Evolutionary conservation across 345 rosid genomes (phyloP), one percentile per base, ranked within the genome.

Genomic region (Erodium maritimum): DNA sequence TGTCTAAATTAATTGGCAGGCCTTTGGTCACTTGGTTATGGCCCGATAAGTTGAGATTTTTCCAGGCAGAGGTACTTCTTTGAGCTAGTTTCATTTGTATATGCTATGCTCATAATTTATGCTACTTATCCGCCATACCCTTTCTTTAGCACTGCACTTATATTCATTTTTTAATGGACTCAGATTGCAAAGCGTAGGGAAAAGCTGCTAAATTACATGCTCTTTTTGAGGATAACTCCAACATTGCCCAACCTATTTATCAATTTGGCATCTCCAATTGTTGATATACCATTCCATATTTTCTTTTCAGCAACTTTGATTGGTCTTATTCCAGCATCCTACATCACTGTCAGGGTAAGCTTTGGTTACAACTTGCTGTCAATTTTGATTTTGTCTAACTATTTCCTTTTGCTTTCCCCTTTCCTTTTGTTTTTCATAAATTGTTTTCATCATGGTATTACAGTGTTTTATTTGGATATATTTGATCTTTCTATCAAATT

Each of bases 181-280:
- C 83, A 93, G 99, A 83, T 93, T 70, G 81, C 87, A 17, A 93
- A 93, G 67, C 86, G 87, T 6, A 79, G 85, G 69, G 99, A 93
- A 57, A 93, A 85, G 85, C 73, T 93, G 75, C 77, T 93, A 77
- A 89, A 89, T 74, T 93, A 89, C 67, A 87, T 93, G 99, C 84
- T 93, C 67, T 93, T 93, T 75, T 65, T 93, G 80, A 85, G 99
- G 73, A 75, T 93, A 67, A 93, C 99, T 57, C 99, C 99, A 17
- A 73, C 99, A 0, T 65, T 93, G 53, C 99, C 99, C 62, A 93
- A 93, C 75, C 95, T 93, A 17, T 93, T 93, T 48, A 93, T 93
- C 75, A 93, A 89, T 80, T 73, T 93, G 82, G 99, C 97, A 13
- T 93, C 99, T 62, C 95, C 97, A 0, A 93, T 93, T 7, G 94